Evolutionary conservation across 768 basidiomycete species (phyloP).

Genomic region (Leucocoprinus leucothites): DNA sequence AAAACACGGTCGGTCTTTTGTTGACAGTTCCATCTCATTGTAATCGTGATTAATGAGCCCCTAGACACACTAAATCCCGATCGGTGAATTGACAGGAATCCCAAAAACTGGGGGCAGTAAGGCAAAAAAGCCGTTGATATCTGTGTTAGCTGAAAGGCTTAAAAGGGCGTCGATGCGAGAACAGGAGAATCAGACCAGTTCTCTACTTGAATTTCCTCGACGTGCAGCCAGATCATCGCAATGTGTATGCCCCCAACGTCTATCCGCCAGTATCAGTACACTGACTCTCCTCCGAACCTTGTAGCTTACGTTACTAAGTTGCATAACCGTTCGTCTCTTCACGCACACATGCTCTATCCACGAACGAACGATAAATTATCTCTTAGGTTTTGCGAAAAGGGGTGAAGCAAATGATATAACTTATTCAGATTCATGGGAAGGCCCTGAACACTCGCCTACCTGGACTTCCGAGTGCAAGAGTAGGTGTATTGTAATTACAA

Average conservation of each 20-base stretch:
- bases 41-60: neutral
- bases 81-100: neutral
- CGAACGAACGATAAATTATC: neutral
- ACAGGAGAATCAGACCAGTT: too few species aligned
- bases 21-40: slow-evolving; percentile 4
- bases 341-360: neutral
- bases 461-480: slow-evolving; percentile 63
- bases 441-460: slow-evolving; percentile 35
- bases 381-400: neutral
- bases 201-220: too few species aligned
- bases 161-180: too few species aligned
- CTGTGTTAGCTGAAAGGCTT: neutral
- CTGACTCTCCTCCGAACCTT: slow-evolving; percentile 3
- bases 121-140: neutral
- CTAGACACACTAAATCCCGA: neutral
- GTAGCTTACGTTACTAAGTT: slow-evolving; percentile 28
- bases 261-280: neutral
- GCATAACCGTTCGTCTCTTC: slow-evolving; percentile 44
- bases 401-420: slow-evolving; percentile 22
- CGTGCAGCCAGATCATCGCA: slow-evolving; percentile 1
- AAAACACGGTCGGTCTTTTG: neutral
- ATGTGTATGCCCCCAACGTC: slow-evolving; percentile 17
- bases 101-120: neutral
- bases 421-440: slow-evolving; percentile 37
- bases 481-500: slow-evolving; percentile 23